Conservation (phyloP, 208 protist species). For the Leishmania lainsoni region DNA sequence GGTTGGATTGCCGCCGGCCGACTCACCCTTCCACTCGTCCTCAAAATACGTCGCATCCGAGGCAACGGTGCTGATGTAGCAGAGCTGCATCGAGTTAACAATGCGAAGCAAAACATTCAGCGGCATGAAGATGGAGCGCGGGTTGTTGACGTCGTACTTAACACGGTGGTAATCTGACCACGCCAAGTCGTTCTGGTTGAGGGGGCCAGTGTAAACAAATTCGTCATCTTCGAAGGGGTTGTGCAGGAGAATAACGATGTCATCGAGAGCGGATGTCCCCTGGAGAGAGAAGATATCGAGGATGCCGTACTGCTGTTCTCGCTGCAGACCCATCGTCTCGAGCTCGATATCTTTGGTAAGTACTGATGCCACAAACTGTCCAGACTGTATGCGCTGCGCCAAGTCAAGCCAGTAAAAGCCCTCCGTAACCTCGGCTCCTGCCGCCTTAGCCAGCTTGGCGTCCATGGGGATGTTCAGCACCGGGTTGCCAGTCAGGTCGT, state of each 20-base stretch:
- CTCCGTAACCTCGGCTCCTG: slow-evolving; percentile 46
- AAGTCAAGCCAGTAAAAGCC: slow-evolving; percentile 70
- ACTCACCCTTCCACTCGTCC: slow-evolving; percentile 61
- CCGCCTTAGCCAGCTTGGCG: slow-evolving; percentile 67
- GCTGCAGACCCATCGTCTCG: slow-evolving; percentile 70
- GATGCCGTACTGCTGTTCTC: slow-evolving; percentile 81
- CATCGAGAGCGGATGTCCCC: slow-evolving; percentile 55
- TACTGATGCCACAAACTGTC: slow-evolving; percentile 52
- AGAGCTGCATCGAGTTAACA: slow-evolving; percentile 64
- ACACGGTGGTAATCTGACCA: slow-evolving; percentile 54
- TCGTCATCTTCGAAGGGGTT: slow-evolving; percentile 86
- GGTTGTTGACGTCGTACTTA: slow-evolving; percentile 53
- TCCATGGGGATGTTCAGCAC: slow-evolving; percentile 78
- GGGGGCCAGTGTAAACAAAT: slow-evolving; percentile 63
- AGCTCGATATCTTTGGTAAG: slow-evolving; percentile 61
- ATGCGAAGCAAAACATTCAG: slow-evolving; percentile 62
- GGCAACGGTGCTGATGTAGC: slow-evolving; percentile 53
- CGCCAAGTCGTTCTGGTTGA: slow-evolving; percentile 50
- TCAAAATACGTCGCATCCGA: slow-evolving; percentile 52
- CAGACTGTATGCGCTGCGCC: slow-evolving; percentile 60
- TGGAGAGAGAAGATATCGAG: slow-evolving; percentile 77
- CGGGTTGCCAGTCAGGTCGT: slow-evolving; percentile 81
- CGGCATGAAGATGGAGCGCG: slow-evolving; percentile 61
- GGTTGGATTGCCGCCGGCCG: slow-evolving; percentile 72
- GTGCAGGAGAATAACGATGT: slow-evolving; percentile 71